Evolutionary conservation across 164 flowering plant genomes (phyloP), one percentile per base, ranked within the genome.

Genomic region (Brasenia schreberi): DNA sequence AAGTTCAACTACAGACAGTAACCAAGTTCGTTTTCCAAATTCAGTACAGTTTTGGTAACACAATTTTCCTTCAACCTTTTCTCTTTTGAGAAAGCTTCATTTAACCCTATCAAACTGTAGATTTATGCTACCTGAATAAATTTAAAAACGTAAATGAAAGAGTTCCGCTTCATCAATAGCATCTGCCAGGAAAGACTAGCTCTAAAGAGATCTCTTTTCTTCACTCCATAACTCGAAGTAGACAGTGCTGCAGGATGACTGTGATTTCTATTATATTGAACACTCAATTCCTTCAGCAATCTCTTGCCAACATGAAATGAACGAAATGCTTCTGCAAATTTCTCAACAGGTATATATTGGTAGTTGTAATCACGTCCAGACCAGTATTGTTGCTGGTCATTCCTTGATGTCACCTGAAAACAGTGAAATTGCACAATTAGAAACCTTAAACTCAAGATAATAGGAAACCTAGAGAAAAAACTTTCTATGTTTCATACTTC

Each of bases 301-400:
- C 65, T 75, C 76, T 69, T 85, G 19, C 98, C 99, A 62, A 72
- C 69, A 59, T 64, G 85, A 73, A 76, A 86, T 49, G 84, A 80
- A 9, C 79, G 83, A 74, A 95, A 92, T 62, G 91, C 87, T 79
- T 95, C 90, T 58, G 83, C 88, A 86, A 95, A 92, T 72, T 84
- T 89, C 68, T 63, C 75, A 39, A 81, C 91, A 16, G 97, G 82
- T 65, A 90, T 72, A 64, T 85, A 87, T 18, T 76, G 83, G 65
- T 95, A 87, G 60, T 94, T 87, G 18, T 80, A 77, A 43, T 75
- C 77, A 65, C 72, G 78, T 72, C 65, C 76, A 67, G 87, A 81
- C 99, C 99, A 92, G 69, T 95, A 95, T 78, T 95, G 99, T 81
- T 83, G 85, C 73, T 95, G 99, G 75, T 95, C 99, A 73, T 95